Evolutionary conservation across 2,329 filamentous ascomycete species (phyloP).

Genomic region (Aspergillus ochraceus): DNA sequence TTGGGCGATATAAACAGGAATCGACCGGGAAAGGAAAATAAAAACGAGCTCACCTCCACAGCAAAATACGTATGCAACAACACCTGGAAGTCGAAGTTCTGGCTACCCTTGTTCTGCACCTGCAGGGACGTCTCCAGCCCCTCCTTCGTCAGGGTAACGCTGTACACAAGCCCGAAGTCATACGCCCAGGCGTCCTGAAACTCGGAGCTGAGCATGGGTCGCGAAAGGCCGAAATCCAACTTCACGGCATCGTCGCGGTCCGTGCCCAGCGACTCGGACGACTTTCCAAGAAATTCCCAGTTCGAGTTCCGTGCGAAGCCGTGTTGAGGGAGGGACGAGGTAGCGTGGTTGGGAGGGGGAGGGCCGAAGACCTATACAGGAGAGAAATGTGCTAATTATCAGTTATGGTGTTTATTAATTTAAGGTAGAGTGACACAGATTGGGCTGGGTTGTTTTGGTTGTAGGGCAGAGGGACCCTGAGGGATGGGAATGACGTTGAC

Average conservation of each 20-base stretch:
- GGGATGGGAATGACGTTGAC: constrained; percentile 30
- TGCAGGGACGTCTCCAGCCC: constrained; percentile 78
- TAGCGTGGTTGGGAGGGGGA: constrained; percentile 73
- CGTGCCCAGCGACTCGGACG: constrained; percentile 60
- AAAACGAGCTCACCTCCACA: constrained; percentile 63
- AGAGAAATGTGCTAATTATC: constrained; percentile 13
- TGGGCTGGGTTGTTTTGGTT: background rate
- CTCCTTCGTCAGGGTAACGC: constrained; percentile 76
- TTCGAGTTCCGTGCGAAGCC: constrained; percentile 86
- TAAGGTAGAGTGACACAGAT: background rate
- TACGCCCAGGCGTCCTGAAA: constrained; percentile 76
- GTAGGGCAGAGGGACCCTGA: background rate
- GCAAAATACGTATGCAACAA: constrained; percentile 89
- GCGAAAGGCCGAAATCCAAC: constrained; percentile 90
- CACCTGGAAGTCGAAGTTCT: constrained; percentile 86
- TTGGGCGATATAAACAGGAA: background rate
- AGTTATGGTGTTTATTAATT: background rate
- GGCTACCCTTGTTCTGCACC: constrained; percentile 80
- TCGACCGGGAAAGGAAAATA: background rate
- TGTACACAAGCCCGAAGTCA: constrained; percentile 89
- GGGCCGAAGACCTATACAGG: constrained; percentile 73
- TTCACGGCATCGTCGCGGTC: constrained; percentile 70
- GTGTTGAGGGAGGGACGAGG: constrained; percentile 80
- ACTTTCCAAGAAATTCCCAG: constrained; percentile 90
- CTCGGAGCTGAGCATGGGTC: constrained; percentile 67